Evolutionary conservation across 2,329 filamentous ascomycete species (phyloP), one percentile per base, ranked within the genome.

Genomic region (Colletotrichum navitas): DNA sequence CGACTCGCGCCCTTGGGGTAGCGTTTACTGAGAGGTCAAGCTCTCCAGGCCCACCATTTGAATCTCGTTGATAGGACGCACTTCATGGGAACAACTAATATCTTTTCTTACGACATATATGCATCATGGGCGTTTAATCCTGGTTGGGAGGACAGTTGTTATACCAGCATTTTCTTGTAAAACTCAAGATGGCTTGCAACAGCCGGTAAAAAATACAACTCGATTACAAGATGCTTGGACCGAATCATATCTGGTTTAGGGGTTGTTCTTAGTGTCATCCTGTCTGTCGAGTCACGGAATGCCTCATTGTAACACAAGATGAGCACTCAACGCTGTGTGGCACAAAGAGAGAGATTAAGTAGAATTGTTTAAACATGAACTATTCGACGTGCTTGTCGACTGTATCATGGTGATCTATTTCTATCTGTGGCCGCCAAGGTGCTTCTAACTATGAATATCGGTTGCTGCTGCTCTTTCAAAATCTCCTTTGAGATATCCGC

Each of bases 1-100:
- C 12, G 60, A 56, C 21, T 61, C 63, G 1, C 45, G 63, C 8
- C 51, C 58, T n/a, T 49, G 64, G 56, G 32, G 49, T 12, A 63
- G 61, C 21, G 61, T 63, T 29, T 63, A 54, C 14, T 67, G n/a
- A 64, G 11, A 47, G 5, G 11, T 21, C 39, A 29, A 18, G 45
- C 34, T 2, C 6, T 18, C 14, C 21, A 14, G 18, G 12, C 14
- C 14, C 12, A 5, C n/a, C 12, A 5, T n/a, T 32, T 26, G 14
- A 26, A 14, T 41, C n/a, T 7, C 6, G 14, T 14, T 1, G 26
- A 29, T 34, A 32, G 7, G 10, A 34, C 21, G 18, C 18, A 34
- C 29, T n/a, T 12, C 8, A 26, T 16, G 8, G 51, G 26, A 34
- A 29, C 14, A 3, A 5, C 26, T 34, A n/a, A n/a, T n/a, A 29